Evolutionary conservation across 345 rosid genomes (phyloP).

Genomic region (Aethionema arabicum): DNA sequence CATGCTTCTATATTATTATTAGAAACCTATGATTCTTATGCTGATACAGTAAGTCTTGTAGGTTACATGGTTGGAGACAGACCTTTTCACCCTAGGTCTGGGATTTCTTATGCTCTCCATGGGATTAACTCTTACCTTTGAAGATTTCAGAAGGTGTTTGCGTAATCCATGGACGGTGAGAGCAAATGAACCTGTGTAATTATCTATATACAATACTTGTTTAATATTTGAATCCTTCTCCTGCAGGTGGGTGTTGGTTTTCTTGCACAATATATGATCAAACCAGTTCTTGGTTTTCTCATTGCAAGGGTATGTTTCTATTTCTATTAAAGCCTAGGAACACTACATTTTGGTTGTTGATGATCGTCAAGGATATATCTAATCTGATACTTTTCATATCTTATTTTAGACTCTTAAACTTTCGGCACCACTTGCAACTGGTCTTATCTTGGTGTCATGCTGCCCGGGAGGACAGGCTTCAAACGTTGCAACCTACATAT

Average conservation of each 20-base stretch:
- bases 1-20: background rate
- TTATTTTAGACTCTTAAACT: conserved; percentile 68
- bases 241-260: conserved; percentile 97
- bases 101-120: conserved; percentile 99
- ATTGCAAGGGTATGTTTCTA: conserved; percentile 67
- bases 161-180: conserved; percentile 98
- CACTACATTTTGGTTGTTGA: conserved; percentile 23
- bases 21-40: background rate
- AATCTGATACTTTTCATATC: background rate
- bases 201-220: conserved; percentile 1
- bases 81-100: conserved; percentile 79
- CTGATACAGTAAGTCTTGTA: conserved; percentile 29
- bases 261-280: conserved; percentile 83
- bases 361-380: conserved; percentile 17
- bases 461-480: conserved; percentile 99
- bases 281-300: conserved; percentile 78
- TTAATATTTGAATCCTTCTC: conserved; percentile 21
- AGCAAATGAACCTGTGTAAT: conserved; percentile 11
- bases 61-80: conserved; percentile 96
- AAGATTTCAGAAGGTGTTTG: conserved; percentile 83
- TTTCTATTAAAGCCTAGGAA: conserved; percentile 9
- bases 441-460: conserved; percentile 93
- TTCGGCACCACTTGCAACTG: conserved; percentile 96
- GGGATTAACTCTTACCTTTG: conserved; percentile 93
- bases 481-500: conserved; percentile 92